Evolutionary conservation across 2,329 filamentous ascomycete genomes (phyloP).

Genomic region (Simplicillium aogashimaense): DNA sequence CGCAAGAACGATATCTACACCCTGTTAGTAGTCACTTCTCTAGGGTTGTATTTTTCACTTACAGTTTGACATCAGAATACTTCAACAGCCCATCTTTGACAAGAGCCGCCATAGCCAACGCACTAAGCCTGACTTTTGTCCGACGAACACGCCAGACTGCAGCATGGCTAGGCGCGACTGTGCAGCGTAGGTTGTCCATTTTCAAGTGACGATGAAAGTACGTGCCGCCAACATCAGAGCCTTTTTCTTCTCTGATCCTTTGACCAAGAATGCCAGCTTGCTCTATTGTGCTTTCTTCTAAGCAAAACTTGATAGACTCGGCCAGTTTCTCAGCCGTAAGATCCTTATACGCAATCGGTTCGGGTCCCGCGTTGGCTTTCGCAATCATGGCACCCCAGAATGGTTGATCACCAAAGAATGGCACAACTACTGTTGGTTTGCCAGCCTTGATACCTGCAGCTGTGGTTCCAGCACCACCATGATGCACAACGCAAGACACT

Average conservation of each 20-base stretch:
- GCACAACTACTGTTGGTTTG: slow-evolving; percentile 71
- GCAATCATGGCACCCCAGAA: slow-evolving; percentile 76
- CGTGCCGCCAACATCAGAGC: slow-evolving; percentile 51
- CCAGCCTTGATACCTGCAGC: slow-evolving; percentile 76
- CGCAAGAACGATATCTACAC: slow-evolving; percentile 37
- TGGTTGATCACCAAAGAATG: slow-evolving; percentile 79
- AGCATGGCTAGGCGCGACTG: slow-evolving; percentile 53
- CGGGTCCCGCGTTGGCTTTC: slow-evolving; percentile 60
- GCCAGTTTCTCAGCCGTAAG: slow-evolving; percentile 58
- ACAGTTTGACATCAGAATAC: slow-evolving; percentile 66
- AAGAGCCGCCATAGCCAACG: slow-evolving; percentile 61
- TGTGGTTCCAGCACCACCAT: slow-evolving; percentile 81
- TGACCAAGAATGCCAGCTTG: slow-evolving; percentile 48
- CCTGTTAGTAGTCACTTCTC: slow-evolving; percentile 6
- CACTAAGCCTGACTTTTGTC: slow-evolving; percentile 57
- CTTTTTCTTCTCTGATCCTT: slow-evolving; percentile 57
- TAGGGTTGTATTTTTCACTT: slow-evolving; percentile 17
- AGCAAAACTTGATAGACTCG: slow-evolving; percentile 49
- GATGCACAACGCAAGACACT: slow-evolving; percentile 76
- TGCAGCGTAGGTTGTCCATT: slow-evolving; percentile 57
- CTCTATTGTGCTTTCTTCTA: slow-evolving; percentile 48
- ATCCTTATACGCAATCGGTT: slow-evolving; percentile 58
- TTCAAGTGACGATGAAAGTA: slow-evolving; percentile 65
- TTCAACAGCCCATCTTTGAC: slow-evolving; percentile 54
- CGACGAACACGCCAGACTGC: slow-evolving; percentile 69